Evolutionary conservation across 208 protist genomes (phyloP).

Genomic region (Vickermania ingenoplastis): DNA sequence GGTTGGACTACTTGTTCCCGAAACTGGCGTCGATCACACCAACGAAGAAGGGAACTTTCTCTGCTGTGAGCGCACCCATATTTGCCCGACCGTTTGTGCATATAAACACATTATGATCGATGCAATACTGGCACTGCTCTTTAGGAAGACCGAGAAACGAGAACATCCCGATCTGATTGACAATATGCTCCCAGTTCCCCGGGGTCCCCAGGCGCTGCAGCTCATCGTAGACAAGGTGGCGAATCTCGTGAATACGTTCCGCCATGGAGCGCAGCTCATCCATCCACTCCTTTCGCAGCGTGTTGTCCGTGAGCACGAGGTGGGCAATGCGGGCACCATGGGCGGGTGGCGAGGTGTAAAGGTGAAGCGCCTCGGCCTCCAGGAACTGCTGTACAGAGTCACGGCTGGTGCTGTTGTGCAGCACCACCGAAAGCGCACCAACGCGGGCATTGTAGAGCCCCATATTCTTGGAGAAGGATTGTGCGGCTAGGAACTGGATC

Average conservation of each 20-base stretch:
- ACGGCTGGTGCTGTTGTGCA: conserved; percentile 30
- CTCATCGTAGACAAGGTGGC: conserved; percentile 55
- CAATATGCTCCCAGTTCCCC: conserved; percentile 91
- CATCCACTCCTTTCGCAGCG: conserved; percentile 85
- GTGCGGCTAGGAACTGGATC: conserved; percentile 73
- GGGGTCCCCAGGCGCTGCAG: conserved; percentile 66
- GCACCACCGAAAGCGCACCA: conserved; percentile 82
- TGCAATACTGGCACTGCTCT: conserved; percentile 64
- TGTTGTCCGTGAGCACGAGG: conserved; percentile 73
- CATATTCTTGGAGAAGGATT: conserved; percentile 98
- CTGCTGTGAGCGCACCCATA: conserved; percentile 63
- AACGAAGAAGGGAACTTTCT: conserved; percentile 41
- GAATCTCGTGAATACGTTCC: conserved; percentile 74
- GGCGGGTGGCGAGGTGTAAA: too few relatives aligned
- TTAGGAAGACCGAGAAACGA: conserved; percentile 92
- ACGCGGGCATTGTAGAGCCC: conserved; percentile 95
- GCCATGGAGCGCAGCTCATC: conserved; percentile 86
- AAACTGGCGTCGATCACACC: conserved; percentile 56
- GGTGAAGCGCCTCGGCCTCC: conserved; percentile 80
- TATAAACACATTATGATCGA: conserved; percentile 66
- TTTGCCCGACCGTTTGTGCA: conserved; percentile 59
- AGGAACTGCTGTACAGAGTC: conserved; percentile 66
- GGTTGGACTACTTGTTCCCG: too few relatives aligned
- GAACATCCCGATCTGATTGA: too few relatives aligned
- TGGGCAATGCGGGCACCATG: too few relatives aligned